phyloP scores from a whole-genome alignment of 2,329 filamentous ascomycete genomes.

The Cladosporium velox region DNA sequence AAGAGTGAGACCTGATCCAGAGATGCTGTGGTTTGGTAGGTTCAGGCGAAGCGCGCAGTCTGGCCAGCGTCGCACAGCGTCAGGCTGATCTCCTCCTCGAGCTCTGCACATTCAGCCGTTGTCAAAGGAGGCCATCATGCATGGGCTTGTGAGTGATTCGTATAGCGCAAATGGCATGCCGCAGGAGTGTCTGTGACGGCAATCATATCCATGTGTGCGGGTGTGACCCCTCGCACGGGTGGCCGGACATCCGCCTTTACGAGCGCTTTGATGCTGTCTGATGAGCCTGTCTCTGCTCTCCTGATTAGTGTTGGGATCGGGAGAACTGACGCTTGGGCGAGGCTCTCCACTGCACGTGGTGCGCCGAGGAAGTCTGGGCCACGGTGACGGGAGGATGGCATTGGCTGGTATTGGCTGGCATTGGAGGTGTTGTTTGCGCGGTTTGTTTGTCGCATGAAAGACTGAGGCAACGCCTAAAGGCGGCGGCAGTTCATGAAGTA shows the following conservation, averaged over 20 bases:
- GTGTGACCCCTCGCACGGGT: not conserved
- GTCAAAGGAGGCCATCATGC: not conserved
- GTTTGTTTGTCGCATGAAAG: not conserved
- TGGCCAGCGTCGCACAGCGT: slow-evolving; percentile 3
- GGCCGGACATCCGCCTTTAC: not conserved
- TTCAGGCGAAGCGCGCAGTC: slow-evolving; percentile 7
- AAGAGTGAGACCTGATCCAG: slow-evolving; percentile 6
- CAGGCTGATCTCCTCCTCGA: not conserved
- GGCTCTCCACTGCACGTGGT: slow-evolving; percentile 1
- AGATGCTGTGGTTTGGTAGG: not conserved
- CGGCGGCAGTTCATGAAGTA: not conserved
- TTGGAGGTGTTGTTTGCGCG: not conserved
- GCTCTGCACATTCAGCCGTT: not conserved
- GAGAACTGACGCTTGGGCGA: slow-evolving; percentile 10
- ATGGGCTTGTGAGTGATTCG: not conserved
- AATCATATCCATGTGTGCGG: not conserved
- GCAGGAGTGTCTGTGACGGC: not conserved
- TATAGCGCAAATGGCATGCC: not conserved
- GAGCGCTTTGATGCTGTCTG: slow-evolving; percentile 13
- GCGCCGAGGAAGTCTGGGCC: slow-evolving; percentile 17
- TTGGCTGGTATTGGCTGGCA: not conserved
- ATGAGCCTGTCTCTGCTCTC: slow-evolving; percentile 12
- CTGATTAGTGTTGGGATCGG: slow-evolving; percentile 8
- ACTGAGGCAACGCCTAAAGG: not conserved
- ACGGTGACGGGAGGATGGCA: not conserved